Evolutionary conservation across 805 yeast species (phyloP), one percentile per base, ranked within the genome.

Genomic region (Candida taoyuanica): DNA sequence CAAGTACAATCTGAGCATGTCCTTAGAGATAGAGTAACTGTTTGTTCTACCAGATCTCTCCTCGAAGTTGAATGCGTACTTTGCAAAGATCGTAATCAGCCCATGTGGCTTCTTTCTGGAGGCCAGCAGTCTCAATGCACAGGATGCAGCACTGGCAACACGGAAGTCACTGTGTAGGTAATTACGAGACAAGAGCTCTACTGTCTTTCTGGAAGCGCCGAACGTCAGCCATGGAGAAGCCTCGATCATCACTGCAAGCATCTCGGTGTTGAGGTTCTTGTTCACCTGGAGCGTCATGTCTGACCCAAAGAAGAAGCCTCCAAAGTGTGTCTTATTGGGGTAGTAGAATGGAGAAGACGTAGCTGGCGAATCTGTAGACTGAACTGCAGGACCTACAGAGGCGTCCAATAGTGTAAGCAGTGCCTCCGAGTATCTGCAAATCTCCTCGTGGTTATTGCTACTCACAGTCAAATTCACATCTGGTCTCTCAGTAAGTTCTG

Each of bases 181-280:
- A 54, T 88, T 87, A 40, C 86, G 70, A 29, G 89, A 79, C 13
- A 93, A 63, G 3, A 87, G 65, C 42, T 91, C 98, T 18, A 89
- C 75, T 2, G 82, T 64, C 23, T 75, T 71, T 40, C 82, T 71
- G 51, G 80, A 78, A 9, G 78, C 73, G 2, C 80, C 67, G 17
- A 65, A 71, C 1, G 68, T 60, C 49, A 84, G 74, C 77, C 89
- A 83, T 0, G 98, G 93, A 31, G 83, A 65, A 2, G 83, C 69
- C 21, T 85, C 85, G 1, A 88, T 67, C 15, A 85, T 65, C 2
- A 79, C 73, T 1, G 88, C 78, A 53, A 88, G 79, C 13, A 87
- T 59, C 30, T 83, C 86, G 19, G 71, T 55, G 40, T 75, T 75
- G 25, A 68, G 56, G 18, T 52, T 59, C 31, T 56, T 61, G 18